Conservation (phyloP, 441 rosid genomes). For the Euphorbia celastroides region DNA sequence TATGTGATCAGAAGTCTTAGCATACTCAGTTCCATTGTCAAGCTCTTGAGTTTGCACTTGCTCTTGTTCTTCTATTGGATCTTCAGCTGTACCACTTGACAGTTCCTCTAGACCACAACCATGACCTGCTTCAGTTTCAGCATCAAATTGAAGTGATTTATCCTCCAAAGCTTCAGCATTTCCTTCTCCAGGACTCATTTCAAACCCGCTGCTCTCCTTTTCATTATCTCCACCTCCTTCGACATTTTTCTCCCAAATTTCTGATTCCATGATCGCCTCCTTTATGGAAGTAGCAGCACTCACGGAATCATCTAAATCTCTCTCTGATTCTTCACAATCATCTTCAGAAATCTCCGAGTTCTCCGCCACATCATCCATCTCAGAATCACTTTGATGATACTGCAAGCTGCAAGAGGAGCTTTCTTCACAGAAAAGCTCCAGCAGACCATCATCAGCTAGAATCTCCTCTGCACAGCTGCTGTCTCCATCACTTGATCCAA, state of each 20-base stretch:
- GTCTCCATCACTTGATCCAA: slow-evolving; percentile 14
- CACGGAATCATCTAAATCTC: slow-evolving; percentile 2
- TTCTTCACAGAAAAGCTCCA: slow-evolving; percentile 31
- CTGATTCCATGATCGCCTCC: slow-evolving; percentile 14
- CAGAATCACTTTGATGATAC: slow-evolving; percentile 13
- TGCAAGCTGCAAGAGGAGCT: slow-evolving; percentile 17
- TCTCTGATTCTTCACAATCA: slow-evolving; percentile 19
- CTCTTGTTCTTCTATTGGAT: slow-evolving; percentile 16
- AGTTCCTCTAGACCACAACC: slow-evolving; percentile 13
- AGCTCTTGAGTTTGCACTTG: slow-evolving; percentile 12
- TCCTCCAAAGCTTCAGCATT: slow-evolving; percentile 4
- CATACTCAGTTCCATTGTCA: slow-evolving; percentile 12
- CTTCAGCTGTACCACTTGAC: slow-evolving; percentile 20
- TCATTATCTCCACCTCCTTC: slow-evolving; percentile 8
- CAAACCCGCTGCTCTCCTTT: slow-evolving; percentile 6
- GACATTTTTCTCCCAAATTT: slow-evolving; percentile 16
- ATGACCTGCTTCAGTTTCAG: slow-evolving; percentile 18
- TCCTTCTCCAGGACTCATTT: slow-evolving; percentile 15
- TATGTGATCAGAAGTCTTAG: slow-evolving; percentile 11
- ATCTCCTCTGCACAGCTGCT: slow-evolving; percentile 26
- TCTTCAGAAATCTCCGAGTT: slow-evolving; percentile 20
- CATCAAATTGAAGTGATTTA: slow-evolving; percentile 11
- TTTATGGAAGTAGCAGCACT: slow-evolving; percentile 9
- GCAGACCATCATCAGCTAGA: slow-evolving; percentile 21
- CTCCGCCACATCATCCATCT: slow-evolving; percentile 12